Evolutionary conservation across 768 basidiomycete species (phyloP).

Genomic region (Collybia sordida): DNA sequence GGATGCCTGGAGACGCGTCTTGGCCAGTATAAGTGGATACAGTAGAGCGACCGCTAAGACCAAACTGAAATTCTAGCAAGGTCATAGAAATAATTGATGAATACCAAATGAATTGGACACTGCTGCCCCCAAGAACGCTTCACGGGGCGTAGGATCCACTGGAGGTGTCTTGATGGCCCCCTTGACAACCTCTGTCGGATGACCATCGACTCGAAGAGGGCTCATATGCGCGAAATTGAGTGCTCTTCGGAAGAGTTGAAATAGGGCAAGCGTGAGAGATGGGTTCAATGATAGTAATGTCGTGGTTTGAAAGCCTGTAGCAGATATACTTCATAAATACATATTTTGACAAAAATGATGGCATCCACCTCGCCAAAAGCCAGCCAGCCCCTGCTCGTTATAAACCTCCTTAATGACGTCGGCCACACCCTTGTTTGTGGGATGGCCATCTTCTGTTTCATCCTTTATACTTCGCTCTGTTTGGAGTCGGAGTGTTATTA

Average conservation of each 20-base stretch:
- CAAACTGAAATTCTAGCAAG: not conserved
- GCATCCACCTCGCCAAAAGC: slow-evolving; percentile 55
- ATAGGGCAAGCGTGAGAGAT: slow-evolving; percentile 54
- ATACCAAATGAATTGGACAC: slow-evolving; percentile 51
- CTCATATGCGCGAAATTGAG: slow-evolving; percentile 24
- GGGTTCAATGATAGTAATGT: slow-evolving; percentile 54
- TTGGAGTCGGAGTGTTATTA: slow-evolving; percentile 56
- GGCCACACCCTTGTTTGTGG: slow-evolving; percentile 21
- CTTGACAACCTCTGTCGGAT: not conserved
- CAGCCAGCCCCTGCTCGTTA: slow-evolving; percentile 43
- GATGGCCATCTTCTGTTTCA: slow-evolving; percentile 16
- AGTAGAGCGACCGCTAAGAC: slow-evolving; percentile 39
- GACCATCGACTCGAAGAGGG: slow-evolving; percentile 3
- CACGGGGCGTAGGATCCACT: slow-evolving; percentile 34
- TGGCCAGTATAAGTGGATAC: slow-evolving; percentile 62
- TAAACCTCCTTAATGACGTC: slow-evolving; percentile 43
- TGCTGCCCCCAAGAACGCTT: slow-evolving; percentile 59
- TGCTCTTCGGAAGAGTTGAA: slow-evolving; percentile 48
- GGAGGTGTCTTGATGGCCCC: not conserved
- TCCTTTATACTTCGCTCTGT: slow-evolving; percentile 36
- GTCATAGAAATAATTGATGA: not conserved
- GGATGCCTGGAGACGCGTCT: slow-evolving; percentile 48
- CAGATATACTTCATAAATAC: not conserved
- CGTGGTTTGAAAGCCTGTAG: slow-evolving; percentile 48
- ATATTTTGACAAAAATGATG: not conserved